Evolutionary conservation across 2,329 filamentous ascomycete species (phyloP), one percentile per base, ranked within the genome.

Genomic region (Claviceps sp.): DNA sequence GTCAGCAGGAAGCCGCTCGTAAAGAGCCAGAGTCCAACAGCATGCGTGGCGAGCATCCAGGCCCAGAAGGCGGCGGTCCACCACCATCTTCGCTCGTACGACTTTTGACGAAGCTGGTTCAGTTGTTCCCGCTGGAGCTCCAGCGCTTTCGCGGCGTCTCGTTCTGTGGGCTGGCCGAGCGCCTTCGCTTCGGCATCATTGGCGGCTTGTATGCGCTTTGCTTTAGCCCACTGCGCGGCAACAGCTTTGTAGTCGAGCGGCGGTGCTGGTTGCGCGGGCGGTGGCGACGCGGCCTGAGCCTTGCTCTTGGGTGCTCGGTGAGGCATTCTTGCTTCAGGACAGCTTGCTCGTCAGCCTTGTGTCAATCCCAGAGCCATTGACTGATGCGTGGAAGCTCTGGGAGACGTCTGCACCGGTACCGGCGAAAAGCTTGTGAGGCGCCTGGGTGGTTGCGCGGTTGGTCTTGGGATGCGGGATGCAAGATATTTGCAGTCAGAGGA

Each of bases 1-100:
- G 91, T 95, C 57, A 98, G 79, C 56, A 98, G 80, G 68, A 98
- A 98, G 40, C 93, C 93, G 65, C 85, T 89, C 26, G 88, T 95
- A 70, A 98, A 98, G 64, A 96, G 85, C 64, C 86, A 87, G 61
- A 97, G 84, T 54, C 89, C 91, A 38, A 85, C 72, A 46, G 79
- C 74, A 65, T 98, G 93, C 42, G 96, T 77, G 57, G 70, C 79
- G 65, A 87, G 69, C 63, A 90, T 70, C 73, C 83, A 82, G 41
- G 74, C 64, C 73, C 88, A 87, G 65, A 90, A 87, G 40, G 73
- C 78, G 37, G 82, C 70, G 1, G 77, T 74, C 78, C 78, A 81
- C 55, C 69, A 66, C 72, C 74, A 79, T 37, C 76, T 72, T 46
- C 67, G 63, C 64, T 78, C 74, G 61, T 76, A 81, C 46, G 68